A percentile compares a stretch with the other conserved stretches of the same genome.
Conservation (phyloP, 2,329 filamentous ascomycete genomes). For the Teratosphaeria pseudoeucalypti region DNA sequence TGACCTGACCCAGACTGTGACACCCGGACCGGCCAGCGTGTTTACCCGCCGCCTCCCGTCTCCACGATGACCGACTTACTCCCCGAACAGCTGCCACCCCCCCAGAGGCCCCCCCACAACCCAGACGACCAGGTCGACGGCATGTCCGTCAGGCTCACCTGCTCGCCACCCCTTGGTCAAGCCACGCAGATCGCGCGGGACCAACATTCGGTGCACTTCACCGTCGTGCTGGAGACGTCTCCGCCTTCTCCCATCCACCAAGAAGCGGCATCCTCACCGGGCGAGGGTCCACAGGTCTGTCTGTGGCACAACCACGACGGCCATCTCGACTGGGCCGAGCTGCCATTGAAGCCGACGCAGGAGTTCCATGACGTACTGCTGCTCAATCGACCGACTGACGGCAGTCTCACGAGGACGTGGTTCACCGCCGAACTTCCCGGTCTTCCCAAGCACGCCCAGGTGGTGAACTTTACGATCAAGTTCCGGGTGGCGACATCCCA, state of each 20-base stretch:
- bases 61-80: constrained; percentile 18
- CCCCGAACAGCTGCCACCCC: constrained; percentile 25
- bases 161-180: constrained; percentile 65
- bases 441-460: constrained; percentile 33
- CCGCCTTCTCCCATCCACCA: constrained; percentile 22
- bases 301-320: constrained; percentile 60
- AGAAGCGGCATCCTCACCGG: constrained; percentile 33
- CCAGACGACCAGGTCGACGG: constrained; percentile 9
- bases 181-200: constrained; percentile 49
- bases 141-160: constrained; percentile 47
- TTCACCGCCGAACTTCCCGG: constrained; percentile 43
- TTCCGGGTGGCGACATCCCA: constrained; percentile 46
- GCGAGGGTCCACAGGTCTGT: constrained; percentile 53
- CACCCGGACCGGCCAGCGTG: constrained; percentile 23
- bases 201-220: constrained; percentile 47
- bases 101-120: constrained; percentile 10
- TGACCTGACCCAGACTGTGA: constrained; percentile 21
- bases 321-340: constrained; percentile 48
- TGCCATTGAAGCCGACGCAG: constrained; percentile 40
- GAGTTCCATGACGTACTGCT: constrained; percentile 19
- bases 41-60: constrained; percentile 22
- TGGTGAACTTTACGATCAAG: constrained; percentile 59
- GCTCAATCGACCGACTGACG: constrained; percentile 10
- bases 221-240: constrained; percentile 40
- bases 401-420: constrained; percentile 33